phyloP scores from a whole-genome alignment of 345 rosid species.

The Viola odorata region DNA sequence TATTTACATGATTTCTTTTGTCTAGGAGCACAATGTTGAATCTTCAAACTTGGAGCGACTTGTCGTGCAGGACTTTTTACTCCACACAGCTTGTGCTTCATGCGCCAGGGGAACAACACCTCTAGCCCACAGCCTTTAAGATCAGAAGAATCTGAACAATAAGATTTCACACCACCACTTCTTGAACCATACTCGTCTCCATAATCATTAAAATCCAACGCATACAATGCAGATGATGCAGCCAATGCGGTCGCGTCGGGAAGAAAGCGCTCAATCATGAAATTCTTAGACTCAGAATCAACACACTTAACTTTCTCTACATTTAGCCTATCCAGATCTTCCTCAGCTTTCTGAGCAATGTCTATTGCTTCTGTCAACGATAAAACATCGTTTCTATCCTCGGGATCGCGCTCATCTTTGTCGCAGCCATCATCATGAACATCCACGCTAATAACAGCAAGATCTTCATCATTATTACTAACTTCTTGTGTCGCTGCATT shows the following conservation, averaged over 20 bases:
- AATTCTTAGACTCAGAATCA: constrained; percentile 42
- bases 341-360: constrained; percentile 50
- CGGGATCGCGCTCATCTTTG: constrained; percentile 25
- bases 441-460: not conserved
- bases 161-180: constrained; percentile 17
- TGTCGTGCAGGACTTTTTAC: constrained; percentile 43
- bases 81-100: constrained; percentile 63
- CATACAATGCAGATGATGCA: constrained; percentile 36
- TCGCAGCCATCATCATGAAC: constrained; percentile 23
- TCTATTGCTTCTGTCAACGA: constrained; percentile 84
- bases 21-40: constrained; percentile 20
- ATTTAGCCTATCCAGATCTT: constrained; percentile 25
- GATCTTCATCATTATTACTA: not conserved
- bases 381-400: constrained; percentile 42
- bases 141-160: constrained; percentile 17
- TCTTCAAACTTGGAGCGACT: constrained; percentile 17
- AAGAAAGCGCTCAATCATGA: constrained; percentile 70
- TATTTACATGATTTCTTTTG: constrained; percentile 16
- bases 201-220: constrained; percentile 28
- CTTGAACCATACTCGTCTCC: constrained; percentile 19
- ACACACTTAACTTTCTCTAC: constrained; percentile 30
- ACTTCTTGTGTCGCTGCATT: not conserved
- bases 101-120: constrained; percentile 57
- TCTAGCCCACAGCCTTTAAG: constrained; percentile 67
- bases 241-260: constrained; percentile 78